Conservation (phyloP, 2,329 filamentous ascomycete genomes). For the Dendryphion nanum region DNA sequence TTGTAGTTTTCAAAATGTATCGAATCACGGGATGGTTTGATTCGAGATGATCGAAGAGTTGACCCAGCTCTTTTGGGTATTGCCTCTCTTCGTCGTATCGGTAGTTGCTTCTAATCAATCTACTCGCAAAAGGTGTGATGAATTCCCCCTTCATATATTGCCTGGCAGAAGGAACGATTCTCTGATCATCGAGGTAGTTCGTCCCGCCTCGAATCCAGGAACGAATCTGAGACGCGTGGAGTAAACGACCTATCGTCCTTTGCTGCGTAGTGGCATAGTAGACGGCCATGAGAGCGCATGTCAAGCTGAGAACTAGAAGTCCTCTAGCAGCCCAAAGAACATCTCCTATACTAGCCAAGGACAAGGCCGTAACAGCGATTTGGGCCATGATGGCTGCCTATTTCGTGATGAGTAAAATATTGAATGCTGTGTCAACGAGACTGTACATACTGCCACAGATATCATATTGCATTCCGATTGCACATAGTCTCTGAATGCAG, state of each 20-base stretch:
- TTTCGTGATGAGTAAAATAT: not conserved
- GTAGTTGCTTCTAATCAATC: no score
- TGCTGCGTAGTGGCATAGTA: not conserved
- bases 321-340: slow-evolving; percentile 1
- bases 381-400: slow-evolving; percentile 1
- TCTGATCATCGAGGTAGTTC: not conserved
- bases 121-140: no score
- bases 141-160: not conserved
- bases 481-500: not conserved
- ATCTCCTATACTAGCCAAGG: not conserved
- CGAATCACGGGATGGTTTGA: no score
- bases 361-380: not conserved
- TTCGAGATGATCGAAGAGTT: no score
- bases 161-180: not conserved
- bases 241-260: not conserved
- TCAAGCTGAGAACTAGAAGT: not conserved
- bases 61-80: no score
- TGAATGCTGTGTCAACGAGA: not conserved
- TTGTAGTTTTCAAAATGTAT: no score
- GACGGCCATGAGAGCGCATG: not conserved
- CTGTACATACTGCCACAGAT: not conserved
- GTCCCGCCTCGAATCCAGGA: not conserved
- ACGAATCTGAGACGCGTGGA: not conserved
- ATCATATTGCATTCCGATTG: not conserved
- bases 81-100: no score